These are phyloP conservation scores for Fusarium tricinctum DNA, from an alignment of 2,329 filamentous ascomycete genomes.

Conservation along the genomic window DNA sequence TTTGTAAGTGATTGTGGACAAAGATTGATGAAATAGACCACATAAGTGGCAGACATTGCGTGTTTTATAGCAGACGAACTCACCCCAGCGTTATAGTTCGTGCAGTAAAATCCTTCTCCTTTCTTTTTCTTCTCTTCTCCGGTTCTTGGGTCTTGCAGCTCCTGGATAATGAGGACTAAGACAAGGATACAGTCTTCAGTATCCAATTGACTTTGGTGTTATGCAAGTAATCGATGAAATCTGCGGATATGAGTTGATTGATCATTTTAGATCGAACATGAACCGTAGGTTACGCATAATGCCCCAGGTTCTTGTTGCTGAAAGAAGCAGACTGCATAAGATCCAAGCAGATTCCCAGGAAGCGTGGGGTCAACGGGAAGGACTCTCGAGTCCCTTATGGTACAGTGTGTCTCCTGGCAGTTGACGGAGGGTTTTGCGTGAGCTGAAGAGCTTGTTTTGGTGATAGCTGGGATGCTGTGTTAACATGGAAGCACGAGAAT, in stretches of 20 bases:
- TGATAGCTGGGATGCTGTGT: conserved; percentile 9
- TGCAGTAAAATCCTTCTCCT: conserved; percentile 2
- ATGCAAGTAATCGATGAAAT: conserved; percentile 23
- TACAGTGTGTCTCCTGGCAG: conserved; percentile 28
- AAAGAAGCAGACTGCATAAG: conserved; percentile 42
- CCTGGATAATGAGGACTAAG: conserved; percentile 3
- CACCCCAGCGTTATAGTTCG: not conserved
- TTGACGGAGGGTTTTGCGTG: conserved; percentile 1
- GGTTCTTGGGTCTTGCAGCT: conserved; percentile 17
- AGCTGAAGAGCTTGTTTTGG: not conserved
- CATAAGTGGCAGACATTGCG: conserved; percentile 1
- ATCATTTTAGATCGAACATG: conserved; percentile 21
- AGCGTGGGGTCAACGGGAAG: conserved; percentile 18
- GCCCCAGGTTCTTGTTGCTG: conserved; percentile 21
- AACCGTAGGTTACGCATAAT: conserved; percentile 5
- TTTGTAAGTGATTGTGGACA: not conserved
- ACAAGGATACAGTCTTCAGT: conserved; percentile 11
- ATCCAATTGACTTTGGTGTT: conserved; percentile 17
- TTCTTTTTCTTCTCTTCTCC: conserved; percentile 1
- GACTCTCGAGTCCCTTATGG: conserved; percentile 17
- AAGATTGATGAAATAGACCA: not conserved
- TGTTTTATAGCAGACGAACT: conserved; percentile 28
- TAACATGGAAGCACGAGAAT: not conserved
- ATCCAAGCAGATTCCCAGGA: conserved; percentile 41
- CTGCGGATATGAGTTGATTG: conserved; percentile 15